Evolutionary conservation across 2,329 filamentous ascomycete species (phyloP).

Genomic region (Microthyrium microscopicum): DNA sequence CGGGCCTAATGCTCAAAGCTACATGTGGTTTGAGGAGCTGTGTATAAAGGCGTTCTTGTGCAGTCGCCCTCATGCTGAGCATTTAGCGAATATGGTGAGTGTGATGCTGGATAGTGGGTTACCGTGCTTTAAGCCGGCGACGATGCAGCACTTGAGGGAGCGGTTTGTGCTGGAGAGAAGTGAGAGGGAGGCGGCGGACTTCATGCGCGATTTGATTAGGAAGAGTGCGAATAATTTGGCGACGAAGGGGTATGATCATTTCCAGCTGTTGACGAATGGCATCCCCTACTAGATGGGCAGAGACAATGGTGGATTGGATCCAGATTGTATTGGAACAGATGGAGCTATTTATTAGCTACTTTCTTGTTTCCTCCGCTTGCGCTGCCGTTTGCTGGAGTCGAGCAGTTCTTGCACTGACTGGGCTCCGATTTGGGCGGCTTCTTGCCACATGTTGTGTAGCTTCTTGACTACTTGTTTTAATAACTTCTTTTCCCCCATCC

Average conservation of each 20-base stretch:
- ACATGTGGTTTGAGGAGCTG: conserved; percentile 91
- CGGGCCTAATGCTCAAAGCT: conserved; percentile 70
- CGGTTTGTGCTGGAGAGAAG: conserved; percentile 83
- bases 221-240: conserved; percentile 84
- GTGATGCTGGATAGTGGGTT: conserved; percentile 94
- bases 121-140: conserved; percentile 96
- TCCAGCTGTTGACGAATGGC: conserved; percentile 90
- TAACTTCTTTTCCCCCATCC: no score
- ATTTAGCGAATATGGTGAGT: conserved; percentile 75
- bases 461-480: no score
- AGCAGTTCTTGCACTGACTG: no score
- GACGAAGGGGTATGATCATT: conserved; percentile 93
- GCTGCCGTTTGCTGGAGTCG: no score
- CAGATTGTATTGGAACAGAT: no score
- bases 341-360: no score
- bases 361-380: no score
- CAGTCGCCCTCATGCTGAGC: conserved; percentile 68
- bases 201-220: conserved; percentile 76
- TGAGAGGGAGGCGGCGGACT: conserved; percentile 86
- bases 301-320: no score
- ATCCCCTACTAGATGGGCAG: conserved; percentile 68
- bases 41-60: conserved; percentile 92
- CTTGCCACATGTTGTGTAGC: no score
- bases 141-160: conserved; percentile 79
- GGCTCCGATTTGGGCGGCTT: no score